Conservation (phyloP, 495 filamentous ascomycete species). For the Bombardia bombarda region DNA sequence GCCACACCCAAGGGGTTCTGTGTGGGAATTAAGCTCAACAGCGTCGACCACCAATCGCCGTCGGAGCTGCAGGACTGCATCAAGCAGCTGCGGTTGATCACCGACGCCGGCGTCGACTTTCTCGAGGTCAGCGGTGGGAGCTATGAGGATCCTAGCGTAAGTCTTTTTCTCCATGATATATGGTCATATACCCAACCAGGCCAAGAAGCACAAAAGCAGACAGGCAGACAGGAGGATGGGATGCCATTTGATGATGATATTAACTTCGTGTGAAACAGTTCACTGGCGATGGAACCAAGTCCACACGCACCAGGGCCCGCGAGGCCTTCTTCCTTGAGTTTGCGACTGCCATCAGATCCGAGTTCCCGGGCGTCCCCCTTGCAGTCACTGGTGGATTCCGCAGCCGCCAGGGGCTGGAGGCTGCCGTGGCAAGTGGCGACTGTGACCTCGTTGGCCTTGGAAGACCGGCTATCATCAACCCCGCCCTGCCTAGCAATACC, state of each 20-base stretch:
- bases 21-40: constrained; percentile 58
- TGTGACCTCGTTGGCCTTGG: constrained; percentile 54
- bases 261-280: no score
- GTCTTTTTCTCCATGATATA: not conserved
- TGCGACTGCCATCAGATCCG: constrained; percentile 34
- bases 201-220: no score
- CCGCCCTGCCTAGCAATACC: constrained; percentile 37
- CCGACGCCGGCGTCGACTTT: constrained; percentile 50
- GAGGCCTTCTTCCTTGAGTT: constrained; percentile 59
- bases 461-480: constrained; percentile 44
- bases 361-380: constrained; percentile 37
- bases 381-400: constrained; percentile 47
- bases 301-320: constrained; percentile 33
- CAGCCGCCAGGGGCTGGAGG: constrained; percentile 44
- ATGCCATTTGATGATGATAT: no score
- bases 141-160: constrained; percentile 45
- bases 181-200: no score
- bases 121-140: constrained; percentile 53
- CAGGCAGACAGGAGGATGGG: no score
- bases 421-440: constrained; percentile 40
- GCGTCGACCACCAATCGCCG: constrained; percentile 42
- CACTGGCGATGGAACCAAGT: not conserved
- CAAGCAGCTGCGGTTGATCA: constrained; percentile 44
- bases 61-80: constrained; percentile 40
- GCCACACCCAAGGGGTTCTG: constrained; percentile 38